Conservation (phyloP, 1,284 basidiomycete species). For the Boletus semigastroideus region DNA sequence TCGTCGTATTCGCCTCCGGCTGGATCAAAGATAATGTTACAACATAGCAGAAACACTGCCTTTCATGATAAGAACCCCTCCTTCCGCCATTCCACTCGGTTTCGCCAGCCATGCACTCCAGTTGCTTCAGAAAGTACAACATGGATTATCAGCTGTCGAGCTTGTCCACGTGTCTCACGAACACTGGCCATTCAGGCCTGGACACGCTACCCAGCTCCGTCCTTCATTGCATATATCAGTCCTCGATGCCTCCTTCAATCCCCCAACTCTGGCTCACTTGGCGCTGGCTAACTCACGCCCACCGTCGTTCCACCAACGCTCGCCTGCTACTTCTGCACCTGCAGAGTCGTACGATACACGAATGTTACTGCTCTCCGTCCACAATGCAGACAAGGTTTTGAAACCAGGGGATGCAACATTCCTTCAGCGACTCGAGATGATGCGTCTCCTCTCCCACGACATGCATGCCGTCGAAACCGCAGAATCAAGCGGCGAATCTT, state of each 20-base stretch:
- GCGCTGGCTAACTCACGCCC: slow-evolving; percentile 61
- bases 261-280: slow-evolving; percentile 86
- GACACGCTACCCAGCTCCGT: slow-evolving; percentile 12
- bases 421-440: slow-evolving; percentile 80
- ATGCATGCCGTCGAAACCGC: slow-evolving; percentile 30
- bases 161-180: slow-evolving; percentile 54
- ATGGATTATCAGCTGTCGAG: slow-evolving; percentile 48
- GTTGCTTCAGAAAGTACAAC: slow-evolving; percentile 47
- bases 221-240: slow-evolving; percentile 55
- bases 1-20: not conserved
- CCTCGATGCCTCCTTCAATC: slow-evolving; percentile 94
- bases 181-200: slow-evolving; percentile 51
- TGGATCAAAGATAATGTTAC: not conserved
- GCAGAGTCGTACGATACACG: slow-evolving; percentile 62
- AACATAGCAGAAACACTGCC: not conserved
- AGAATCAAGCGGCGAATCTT: slow-evolving; percentile 7
- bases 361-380: slow-evolving; percentile 81
- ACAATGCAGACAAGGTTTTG: slow-evolving; percentile 86
- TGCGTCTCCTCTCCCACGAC: slow-evolving; percentile 62
- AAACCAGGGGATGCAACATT: slow-evolving; percentile 73
- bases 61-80: slow-evolving; percentile 14
- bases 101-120: slow-evolving; percentile 30
- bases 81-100: slow-evolving; percentile 16
- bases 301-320: slow-evolving; percentile 21
- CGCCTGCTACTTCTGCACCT: slow-evolving; percentile 1